These are phyloP conservation scores for Cyclostephanos invisitatus DNA, from an alignment of 108 stramenopile species.

Conservation along the genomic window DNA sequence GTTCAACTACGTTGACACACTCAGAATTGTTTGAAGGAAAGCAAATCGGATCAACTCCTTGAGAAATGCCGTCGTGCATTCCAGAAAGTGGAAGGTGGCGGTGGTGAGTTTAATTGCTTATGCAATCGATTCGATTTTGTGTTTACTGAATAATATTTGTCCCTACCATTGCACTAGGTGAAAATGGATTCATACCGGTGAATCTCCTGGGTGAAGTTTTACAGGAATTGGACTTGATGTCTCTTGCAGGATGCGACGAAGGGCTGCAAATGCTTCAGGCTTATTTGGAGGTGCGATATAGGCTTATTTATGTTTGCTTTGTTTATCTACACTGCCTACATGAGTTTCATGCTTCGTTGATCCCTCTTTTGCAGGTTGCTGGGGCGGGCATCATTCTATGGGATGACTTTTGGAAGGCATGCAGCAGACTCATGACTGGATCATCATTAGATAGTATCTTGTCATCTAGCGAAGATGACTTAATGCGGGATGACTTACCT, in stretches of 20 bases:
- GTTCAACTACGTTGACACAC: not conserved
- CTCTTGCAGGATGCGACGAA: slow-evolving; percentile 47
- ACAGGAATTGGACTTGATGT: slow-evolving; percentile 51
- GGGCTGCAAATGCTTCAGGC: slow-evolving; percentile 58
- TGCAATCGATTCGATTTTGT: not conserved
- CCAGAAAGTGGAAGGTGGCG: slow-evolving; percentile 59
- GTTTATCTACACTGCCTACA: not conserved
- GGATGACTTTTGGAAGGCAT: slow-evolving; percentile 78
- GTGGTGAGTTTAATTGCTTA: not conserved
- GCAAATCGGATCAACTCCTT: slow-evolving; percentile 63
- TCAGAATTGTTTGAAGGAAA: slow-evolving; percentile 55
- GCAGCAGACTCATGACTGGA: slow-evolving; percentile 62
- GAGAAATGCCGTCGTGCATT: slow-evolving; percentile 83
- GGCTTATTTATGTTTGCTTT: not conserved
- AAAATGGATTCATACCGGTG: slow-evolving; percentile 71
- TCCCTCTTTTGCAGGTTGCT: slow-evolving; percentile 20
- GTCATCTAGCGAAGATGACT: slow-evolving; percentile 16
- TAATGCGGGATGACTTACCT: not conserved
- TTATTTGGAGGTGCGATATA: slow-evolving; percentile 48
- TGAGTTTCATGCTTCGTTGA: not conserved
- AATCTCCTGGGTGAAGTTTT: slow-evolving; percentile 54
- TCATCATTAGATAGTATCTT: slow-evolving; percentile 62
- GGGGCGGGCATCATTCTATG: slow-evolving; percentile 83
- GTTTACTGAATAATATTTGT: not conserved
- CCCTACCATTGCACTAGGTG: slow-evolving; percentile 24